Evolutionary conservation across 2,329 filamentous ascomycete genomes (phyloP).

Genomic region (Grosmannia penicillata): DNA sequence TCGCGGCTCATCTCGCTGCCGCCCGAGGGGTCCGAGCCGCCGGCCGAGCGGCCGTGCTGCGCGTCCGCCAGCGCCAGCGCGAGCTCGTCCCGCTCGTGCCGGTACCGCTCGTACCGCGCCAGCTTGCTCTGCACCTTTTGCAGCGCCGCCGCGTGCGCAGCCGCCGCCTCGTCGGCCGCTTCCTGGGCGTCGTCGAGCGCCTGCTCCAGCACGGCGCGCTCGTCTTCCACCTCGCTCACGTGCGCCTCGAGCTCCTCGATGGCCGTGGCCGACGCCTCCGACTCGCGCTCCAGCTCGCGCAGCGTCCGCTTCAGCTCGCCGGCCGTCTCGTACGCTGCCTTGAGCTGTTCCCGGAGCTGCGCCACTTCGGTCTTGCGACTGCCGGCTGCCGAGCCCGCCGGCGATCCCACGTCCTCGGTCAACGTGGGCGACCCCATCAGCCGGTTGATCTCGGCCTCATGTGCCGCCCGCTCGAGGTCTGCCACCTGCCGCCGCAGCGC

Average conservation of each 20-base stretch:
- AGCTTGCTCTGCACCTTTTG: conserved; percentile 20
- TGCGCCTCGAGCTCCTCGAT: conserved; percentile 35
- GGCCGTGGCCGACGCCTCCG: background rate
- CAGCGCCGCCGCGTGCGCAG: conserved; percentile 27
- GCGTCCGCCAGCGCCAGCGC: conserved; percentile 18
- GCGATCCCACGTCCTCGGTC: conserved; percentile 30
- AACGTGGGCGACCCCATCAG: conserved; percentile 26
- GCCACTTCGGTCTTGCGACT: conserved; percentile 37
- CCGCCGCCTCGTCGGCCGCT: conserved; percentile 31
- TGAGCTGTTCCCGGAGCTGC: conserved; percentile 45
- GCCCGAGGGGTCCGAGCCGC: conserved; percentile 7
- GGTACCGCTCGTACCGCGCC: conserved; percentile 34
- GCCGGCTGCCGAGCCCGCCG: background rate
- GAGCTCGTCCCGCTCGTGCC: conserved; percentile 30
- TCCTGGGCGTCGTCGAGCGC: conserved; percentile 40
- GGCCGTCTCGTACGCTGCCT: conserved; percentile 42
- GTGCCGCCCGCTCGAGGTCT: conserved; percentile 52
- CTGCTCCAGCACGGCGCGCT: conserved; percentile 42
- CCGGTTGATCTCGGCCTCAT: conserved; percentile 43
- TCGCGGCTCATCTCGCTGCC: conserved; percentile 28
- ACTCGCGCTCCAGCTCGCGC: conserved; percentile 5
- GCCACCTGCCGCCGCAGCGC: conserved; percentile 48
- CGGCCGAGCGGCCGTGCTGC: conserved; percentile 10
- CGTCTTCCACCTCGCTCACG: conserved; percentile 42
- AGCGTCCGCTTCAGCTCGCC: conserved; percentile 36